These are phyloP conservation scores for Ustilago xerochloae DNA, from an alignment of 1,284 basidiomycete genomes.

Conservation along the genomic window DNA sequence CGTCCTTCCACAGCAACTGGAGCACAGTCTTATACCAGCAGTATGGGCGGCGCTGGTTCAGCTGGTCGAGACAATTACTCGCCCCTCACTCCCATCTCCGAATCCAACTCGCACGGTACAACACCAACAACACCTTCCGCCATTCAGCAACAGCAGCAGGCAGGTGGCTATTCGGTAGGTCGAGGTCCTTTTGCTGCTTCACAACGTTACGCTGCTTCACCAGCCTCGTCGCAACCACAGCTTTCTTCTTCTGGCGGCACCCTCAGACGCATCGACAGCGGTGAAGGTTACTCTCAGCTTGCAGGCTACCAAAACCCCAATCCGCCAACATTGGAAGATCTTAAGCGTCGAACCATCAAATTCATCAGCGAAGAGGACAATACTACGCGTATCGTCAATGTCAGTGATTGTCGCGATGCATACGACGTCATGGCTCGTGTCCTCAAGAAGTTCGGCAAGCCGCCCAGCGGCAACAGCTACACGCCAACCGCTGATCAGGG, in stretches of 20 bases:
- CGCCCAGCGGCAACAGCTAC: constrained; percentile 55
- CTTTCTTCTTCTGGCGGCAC: constrained; percentile 15
- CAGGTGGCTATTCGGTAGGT: constrained; percentile 56
- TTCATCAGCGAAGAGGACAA: constrained; percentile 65
- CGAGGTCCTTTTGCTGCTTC: constrained; percentile 51
- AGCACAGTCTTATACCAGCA: constrained; percentile 24
- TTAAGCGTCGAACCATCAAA: constrained; percentile 64
- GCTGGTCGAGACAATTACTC: constrained; percentile 21
- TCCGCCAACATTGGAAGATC: constrained; percentile 54
- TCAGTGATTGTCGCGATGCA: constrained; percentile 62
- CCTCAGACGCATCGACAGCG: constrained; percentile 41
- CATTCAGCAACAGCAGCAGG: constrained; percentile 37
- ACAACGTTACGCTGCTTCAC: constrained; percentile 26
- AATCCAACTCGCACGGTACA: constrained; percentile 39
- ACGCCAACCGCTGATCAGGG: constrained; percentile 57
- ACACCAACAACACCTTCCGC: constrained; percentile 41
- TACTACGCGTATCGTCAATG: constrained; percentile 61
- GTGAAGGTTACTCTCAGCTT: constrained; percentile 41
- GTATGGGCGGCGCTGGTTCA: neutral
- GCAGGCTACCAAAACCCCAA: constrained; percentile 24
- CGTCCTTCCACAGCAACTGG: constrained; percentile 51
- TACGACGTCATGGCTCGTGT: constrained; percentile 64
- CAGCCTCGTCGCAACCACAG: constrained; percentile 27
- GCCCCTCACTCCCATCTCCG: constrained; percentile 55
- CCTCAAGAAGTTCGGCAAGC: constrained; percentile 64